Evolutionary conservation across 805 yeast species (phyloP).

Genomic region (Monosporozyma solicola): DNA sequence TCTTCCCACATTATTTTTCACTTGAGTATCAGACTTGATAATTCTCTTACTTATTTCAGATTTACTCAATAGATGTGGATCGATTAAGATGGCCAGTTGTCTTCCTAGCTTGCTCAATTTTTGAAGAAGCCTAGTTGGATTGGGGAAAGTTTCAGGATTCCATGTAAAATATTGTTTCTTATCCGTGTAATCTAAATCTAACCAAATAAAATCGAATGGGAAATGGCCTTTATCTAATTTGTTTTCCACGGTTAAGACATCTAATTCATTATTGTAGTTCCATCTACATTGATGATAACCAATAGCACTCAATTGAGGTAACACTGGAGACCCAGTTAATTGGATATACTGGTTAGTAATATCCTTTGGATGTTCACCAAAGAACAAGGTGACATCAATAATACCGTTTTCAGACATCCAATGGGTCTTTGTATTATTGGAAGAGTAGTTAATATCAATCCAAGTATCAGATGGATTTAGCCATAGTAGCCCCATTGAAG

Average conservation of each 20-base stretch:
- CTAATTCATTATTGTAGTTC: conserved; percentile 88
- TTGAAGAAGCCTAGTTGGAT: conserved; percentile 59
- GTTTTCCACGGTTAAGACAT: conserved; percentile 62
- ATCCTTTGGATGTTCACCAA: conserved; percentile 48
- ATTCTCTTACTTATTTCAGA: conserved; percentile 56
- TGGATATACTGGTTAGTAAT: conserved; percentile 54
- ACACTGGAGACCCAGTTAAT: conserved; percentile 60
- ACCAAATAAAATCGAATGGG: conserved; percentile 90
- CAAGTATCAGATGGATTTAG: conserved; percentile 88
- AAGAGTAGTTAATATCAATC: conserved; percentile 47
- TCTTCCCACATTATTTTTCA: conserved; percentile 39
- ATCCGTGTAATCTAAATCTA: conserved; percentile 88
- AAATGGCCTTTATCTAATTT: conserved; percentile 65
- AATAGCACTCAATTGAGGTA: conserved; percentile 71
- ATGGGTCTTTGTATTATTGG: conserved; percentile 45
- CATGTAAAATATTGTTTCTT: conserved; percentile 86
- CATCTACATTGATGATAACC: conserved; percentile 97
- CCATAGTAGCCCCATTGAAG: conserved; percentile 81
- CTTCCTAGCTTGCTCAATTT: conserved; percentile 65
- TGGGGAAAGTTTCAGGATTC: conserved; percentile 65
- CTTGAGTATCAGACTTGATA: conserved; percentile 34
- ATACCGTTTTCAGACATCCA: conserved; percentile 93
- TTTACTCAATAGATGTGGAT: conserved; percentile 77
- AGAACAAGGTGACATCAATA: conserved; percentile 61
- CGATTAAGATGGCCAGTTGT: conserved; percentile 75